A percentile compares a stretch with the other conserved stretches of the same genome.
These are phyloP conservation scores for Phytopythium sindhum DNA, from an alignment of 352 stramenopile species.

Conservation along the genomic window DNA sequence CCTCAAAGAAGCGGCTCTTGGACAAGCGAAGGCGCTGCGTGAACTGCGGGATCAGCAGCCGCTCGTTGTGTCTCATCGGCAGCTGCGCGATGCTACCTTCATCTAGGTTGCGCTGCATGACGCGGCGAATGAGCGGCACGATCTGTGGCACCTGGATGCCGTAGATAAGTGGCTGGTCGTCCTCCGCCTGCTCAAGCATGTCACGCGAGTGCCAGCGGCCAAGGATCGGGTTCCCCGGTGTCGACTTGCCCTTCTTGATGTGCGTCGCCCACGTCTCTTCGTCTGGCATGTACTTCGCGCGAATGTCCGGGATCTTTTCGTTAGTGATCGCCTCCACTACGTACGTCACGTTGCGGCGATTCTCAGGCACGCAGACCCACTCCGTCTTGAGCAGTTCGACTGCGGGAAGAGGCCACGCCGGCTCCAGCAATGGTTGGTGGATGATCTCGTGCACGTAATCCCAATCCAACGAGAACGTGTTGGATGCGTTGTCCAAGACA, in stretches of 20 bases:
- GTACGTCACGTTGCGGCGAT: slow-evolving; percentile 72
- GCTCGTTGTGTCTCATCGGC: slow-evolving; percentile 77
- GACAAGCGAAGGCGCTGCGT: slow-evolving; percentile 59
- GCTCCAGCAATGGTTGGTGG: slow-evolving; percentile 51
- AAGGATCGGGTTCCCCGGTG: slow-evolving; percentile 67
- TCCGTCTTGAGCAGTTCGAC: slow-evolving; percentile 22
- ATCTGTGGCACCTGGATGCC: slow-evolving; percentile 70
- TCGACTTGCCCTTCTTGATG: slow-evolving; percentile 63
- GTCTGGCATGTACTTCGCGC: slow-evolving; percentile 40
- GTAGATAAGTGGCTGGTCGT: slow-evolving; percentile 59
- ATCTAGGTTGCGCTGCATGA: slow-evolving; percentile 76
- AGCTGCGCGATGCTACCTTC: slow-evolving; percentile 52
- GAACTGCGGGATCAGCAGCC: slow-evolving; percentile 65
- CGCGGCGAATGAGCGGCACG: slow-evolving; percentile 75
- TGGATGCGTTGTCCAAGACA: slow-evolving; percentile 19
- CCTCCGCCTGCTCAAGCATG: slow-evolving; percentile 53
- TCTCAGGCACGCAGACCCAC: slow-evolving; percentile 72
- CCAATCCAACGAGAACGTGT: slow-evolving; percentile 52
- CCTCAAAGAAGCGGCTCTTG: slow-evolving; percentile 75
- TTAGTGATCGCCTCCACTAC: slow-evolving; percentile 41
- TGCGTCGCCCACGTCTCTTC: slow-evolving; percentile 46
- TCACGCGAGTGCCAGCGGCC: slow-evolving; percentile 72
- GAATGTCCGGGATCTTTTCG: slow-evolving; percentile 42
- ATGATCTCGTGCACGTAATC: slow-evolving; percentile 61
- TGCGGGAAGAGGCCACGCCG: slow-evolving; percentile 59